Conservation (phyloP, 148 eudicot species). For the Linanthus parryae region DNA sequence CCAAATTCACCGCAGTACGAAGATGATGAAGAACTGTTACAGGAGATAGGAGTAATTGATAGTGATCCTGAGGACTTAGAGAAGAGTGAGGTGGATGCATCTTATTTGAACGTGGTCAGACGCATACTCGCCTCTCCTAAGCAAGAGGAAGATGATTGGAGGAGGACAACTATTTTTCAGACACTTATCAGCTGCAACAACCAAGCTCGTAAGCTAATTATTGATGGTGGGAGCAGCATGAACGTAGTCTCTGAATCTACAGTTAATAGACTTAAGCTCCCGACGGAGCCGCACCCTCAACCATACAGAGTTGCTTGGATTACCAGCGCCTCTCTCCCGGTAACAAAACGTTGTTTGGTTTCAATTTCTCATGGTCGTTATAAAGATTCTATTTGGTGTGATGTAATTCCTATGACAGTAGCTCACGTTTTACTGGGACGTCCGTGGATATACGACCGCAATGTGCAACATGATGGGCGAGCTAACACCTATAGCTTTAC, state of each 20-base stretch:
- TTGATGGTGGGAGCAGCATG: constrained; percentile 2
- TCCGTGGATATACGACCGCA: constrained; percentile 2
- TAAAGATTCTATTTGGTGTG: constrained; percentile 4
- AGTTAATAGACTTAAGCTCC: background rate
- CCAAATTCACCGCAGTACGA: background rate
- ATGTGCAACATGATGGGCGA: constrained; percentile 3
- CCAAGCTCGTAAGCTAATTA: background rate
- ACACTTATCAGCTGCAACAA: background rate
- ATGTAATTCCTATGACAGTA: background rate
- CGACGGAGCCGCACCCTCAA: background rate
- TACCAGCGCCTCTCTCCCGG: too few relatives aligned
- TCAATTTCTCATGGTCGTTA: background rate
- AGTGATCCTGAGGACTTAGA: too few relatives aligned
- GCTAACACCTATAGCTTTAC: background rate
- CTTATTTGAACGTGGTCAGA: background rate
- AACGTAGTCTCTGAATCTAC: background rate
- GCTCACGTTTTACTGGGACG: background rate
- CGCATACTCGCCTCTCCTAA: background rate
- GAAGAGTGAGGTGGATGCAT: background rate
- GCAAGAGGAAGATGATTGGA: background rate
- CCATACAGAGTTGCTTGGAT: background rate
- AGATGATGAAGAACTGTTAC: background rate
- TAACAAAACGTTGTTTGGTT: too few relatives aligned
- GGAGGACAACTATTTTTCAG: background rate
- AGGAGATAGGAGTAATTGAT: too few relatives aligned